A percentile compares a stretch with the other conserved stretches of the same genome.
These are phyloP conservation scores for Neurospora intermedia DNA, from an alignment of 495 filamentous ascomycete genomes.

Conservation along the genomic window DNA sequence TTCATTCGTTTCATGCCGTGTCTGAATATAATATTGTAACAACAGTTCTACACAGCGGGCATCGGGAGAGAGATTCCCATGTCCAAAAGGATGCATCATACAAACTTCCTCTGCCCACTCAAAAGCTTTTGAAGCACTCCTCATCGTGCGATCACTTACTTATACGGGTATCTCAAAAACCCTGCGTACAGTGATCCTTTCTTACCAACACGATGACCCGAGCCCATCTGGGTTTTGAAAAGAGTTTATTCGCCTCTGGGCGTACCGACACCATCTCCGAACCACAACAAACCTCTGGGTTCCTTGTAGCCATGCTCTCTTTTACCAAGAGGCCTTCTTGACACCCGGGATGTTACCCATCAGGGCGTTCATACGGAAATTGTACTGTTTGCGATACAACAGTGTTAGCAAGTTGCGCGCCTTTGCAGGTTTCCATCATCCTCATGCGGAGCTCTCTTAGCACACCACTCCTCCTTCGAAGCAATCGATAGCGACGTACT, in stretches of 20 bases:
- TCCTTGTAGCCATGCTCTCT: background rate
- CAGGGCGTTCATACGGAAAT: conserved; percentile 82
- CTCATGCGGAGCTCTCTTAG: background rate
- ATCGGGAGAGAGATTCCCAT: background rate
- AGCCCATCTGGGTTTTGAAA: background rate
- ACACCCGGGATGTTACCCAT: conserved; percentile 86
- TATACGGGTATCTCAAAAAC: background rate
- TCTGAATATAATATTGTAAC: conserved; percentile 17
- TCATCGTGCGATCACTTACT: background rate
- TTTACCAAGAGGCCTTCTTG: conserved; percentile 90
- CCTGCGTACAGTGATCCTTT: background rate
- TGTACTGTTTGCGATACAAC: conserved; percentile 47
- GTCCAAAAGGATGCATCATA: conserved; percentile 2
- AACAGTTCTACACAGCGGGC: conserved; percentile 12
- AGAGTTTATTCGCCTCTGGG: background rate
- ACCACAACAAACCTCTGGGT: background rate
- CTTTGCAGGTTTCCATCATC: background rate
- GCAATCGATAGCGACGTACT: conserved; percentile 43
- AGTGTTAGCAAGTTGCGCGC: conserved; percentile 17
- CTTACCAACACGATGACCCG: background rate
- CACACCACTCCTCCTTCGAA: background rate
- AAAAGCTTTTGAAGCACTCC: background rate
- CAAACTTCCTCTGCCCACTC: conserved; percentile 2
- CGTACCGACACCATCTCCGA: background rate
- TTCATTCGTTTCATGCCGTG: conserved; percentile 1